phyloP scores from a whole-genome alignment of 1,284 basidiomycete genomes.

The Trichosporon sp. region DNA sequence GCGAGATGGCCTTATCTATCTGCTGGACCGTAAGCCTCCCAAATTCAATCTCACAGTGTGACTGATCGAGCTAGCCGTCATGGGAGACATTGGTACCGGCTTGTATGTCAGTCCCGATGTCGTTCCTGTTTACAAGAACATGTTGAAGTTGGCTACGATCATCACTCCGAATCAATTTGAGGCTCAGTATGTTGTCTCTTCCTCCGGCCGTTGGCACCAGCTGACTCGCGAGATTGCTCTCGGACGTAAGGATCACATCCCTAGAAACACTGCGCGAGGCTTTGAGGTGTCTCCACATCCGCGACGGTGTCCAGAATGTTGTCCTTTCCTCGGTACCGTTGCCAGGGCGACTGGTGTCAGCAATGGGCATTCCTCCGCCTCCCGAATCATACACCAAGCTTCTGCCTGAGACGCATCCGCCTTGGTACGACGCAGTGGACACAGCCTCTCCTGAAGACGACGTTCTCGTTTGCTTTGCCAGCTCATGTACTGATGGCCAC shows the following conservation, averaged over 20 bases:
- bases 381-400: conserved; percentile 37
- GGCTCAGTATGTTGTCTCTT: conserved; percentile 61
- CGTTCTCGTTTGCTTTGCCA: conserved; percentile 66
- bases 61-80: conserved; percentile 57
- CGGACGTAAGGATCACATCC: conserved; percentile 63
- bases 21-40: conserved; percentile 79
- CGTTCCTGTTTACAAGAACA: conserved; percentile 74
- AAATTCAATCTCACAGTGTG: no score
- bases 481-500: conserved; percentile 32
- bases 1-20: conserved; percentile 65
- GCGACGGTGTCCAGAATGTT: conserved; percentile 72
- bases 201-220: background rate
- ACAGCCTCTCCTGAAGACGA: conserved; percentile 37
- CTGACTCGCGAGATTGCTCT: conserved; percentile 58
- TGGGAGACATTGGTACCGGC: conserved; percentile 74
- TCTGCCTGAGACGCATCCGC: conserved; percentile 26
- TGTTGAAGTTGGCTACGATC: conserved; percentile 75
- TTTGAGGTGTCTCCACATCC: conserved; percentile 65
- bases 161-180: conserved; percentile 99
- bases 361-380: conserved; percentile 34
- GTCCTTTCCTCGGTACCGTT: conserved; percentile 79
- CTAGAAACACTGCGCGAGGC: conserved; percentile 63
- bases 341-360: conserved; percentile 32
- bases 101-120: conserved; percentile 85
- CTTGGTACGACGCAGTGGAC: conserved; percentile 35